Percentiles rank a stretch among this genome's conserved stretches.
Evolutionary conservation across 1,284 basidiomycete species (phyloP).

Genomic region (Inonotus hispidus): DNA sequence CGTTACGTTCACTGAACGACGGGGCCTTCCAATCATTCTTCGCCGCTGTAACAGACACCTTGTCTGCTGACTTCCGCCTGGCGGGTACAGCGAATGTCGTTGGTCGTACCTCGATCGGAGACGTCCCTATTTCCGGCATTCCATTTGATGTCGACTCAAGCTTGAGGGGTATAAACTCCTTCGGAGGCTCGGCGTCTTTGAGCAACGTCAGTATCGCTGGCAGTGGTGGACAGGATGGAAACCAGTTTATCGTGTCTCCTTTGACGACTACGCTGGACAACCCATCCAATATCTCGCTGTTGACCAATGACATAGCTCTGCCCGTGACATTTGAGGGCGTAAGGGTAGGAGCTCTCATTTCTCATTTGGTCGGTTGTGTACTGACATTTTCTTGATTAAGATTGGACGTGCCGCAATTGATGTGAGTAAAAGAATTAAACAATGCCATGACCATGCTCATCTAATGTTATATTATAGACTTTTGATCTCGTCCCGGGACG

Average conservation of each 20-base stretch:
- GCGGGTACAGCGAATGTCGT: constrained; percentile 57
- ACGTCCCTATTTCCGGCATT: constrained; percentile 63
- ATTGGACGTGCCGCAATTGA: constrained; percentile 55
- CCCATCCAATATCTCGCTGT: constrained; percentile 64
- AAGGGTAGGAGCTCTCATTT: constrained; percentile 27
- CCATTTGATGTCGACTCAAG: constrained; percentile 54
- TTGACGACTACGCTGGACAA: constrained; percentile 53
- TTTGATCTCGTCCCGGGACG: constrained; percentile 57
- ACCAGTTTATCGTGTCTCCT: constrained; percentile 49
- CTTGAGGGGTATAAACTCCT: constrained; percentile 50
- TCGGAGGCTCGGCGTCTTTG: constrained; percentile 44
- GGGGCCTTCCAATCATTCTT: constrained; percentile 55
- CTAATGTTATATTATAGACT: constrained; percentile 29
- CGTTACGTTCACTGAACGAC: constrained; percentile 51
- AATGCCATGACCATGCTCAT: not conserved
- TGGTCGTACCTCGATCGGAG: constrained; percentile 60
- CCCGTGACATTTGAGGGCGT: constrained; percentile 55
- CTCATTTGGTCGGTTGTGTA: not conserved
- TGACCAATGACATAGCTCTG: constrained; percentile 53
- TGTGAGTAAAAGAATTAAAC: constrained; percentile 34
- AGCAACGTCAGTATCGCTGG: constrained; percentile 53
- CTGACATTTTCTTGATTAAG: constrained; percentile 4
- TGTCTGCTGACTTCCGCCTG: constrained; percentile 43
- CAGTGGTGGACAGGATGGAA: constrained; percentile 53
- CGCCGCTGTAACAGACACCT: constrained; percentile 49